Evolutionary conservation across 2,329 filamentous ascomycete species (phyloP).

Genomic region (Thermoascus crustaceus): DNA sequence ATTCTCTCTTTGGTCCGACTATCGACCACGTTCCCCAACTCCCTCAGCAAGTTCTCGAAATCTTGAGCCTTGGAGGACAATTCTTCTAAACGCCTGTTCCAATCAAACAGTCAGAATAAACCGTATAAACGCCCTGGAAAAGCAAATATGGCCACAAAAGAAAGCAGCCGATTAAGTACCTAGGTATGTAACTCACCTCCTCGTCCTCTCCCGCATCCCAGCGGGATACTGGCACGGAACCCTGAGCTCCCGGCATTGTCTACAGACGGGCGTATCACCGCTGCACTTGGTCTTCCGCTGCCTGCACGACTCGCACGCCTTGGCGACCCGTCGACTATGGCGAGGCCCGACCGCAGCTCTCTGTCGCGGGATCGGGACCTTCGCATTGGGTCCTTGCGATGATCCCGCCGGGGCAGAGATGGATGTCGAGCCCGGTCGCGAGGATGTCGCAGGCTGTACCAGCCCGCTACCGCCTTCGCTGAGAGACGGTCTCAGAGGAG

Average conservation of each 20-base stretch:
- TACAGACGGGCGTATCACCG: slow-evolving; percentile 33
- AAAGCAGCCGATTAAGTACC: not conserved
- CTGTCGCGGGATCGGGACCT: slow-evolving; percentile 26
- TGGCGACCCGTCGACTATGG: slow-evolving; percentile 23
- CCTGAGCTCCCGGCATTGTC: slow-evolving; percentile 32
- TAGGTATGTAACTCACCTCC: slow-evolving; percentile 20
- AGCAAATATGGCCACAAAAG: not conserved
- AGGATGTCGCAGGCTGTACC: too few relatives aligned
- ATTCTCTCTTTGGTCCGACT: slow-evolving; percentile 28
- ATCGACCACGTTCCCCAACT: slow-evolving; percentile 27
- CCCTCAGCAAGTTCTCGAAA: slow-evolving; percentile 33
- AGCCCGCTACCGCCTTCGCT: too few relatives aligned
- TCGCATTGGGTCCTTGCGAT: slow-evolving; percentile 11
- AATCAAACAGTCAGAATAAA: too few relatives aligned
- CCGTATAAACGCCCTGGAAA: slow-evolving; percentile 1
- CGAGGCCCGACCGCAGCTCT: slow-evolving; percentile 9
- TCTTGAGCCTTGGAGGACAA: slow-evolving; percentile 25
- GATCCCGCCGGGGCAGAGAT: not conserved
- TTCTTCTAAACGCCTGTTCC: slow-evolving; percentile 29
- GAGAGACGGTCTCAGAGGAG: too few relatives aligned
- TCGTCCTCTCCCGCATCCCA: slow-evolving; percentile 30
- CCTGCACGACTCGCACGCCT: slow-evolving; percentile 36
- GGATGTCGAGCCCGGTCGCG: not conserved
- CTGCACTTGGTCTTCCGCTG: slow-evolving; percentile 38
- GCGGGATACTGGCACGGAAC: slow-evolving; percentile 32